Evolutionary conservation across 371 early-diverging fungal genomes (phyloP), one percentile per base, ranked within the genome.

Genomic region (Zychaea mexicana): DNA sequence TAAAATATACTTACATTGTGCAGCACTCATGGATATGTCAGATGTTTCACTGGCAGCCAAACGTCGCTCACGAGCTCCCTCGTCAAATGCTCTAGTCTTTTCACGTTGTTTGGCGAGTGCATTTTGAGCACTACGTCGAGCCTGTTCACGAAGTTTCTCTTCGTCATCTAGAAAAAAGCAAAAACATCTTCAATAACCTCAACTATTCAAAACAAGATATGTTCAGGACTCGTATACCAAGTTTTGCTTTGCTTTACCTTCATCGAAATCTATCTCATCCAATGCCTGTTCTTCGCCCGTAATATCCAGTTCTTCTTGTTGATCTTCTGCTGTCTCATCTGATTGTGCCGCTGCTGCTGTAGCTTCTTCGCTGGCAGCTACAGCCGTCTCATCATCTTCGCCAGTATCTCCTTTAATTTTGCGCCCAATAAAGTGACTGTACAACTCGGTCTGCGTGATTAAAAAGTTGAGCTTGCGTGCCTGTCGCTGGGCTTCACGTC

Each of bases 381-480:
- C 72, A 17, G 82, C 84, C 7, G 84, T 81, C 17, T 81, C 82
- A 15, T 83, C 81, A 62, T 82, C 70, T 49, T 81, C 78, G 36
- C 62, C 67, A 12, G 64, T 68, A 53, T 72, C 79, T 27, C 69
- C 67, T 36, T 81, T 78, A 54, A 93, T 88, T 72, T 94, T 94
- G 60, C 90, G 88, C 42, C 92, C 92, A 60, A 98, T 90, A 83
- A 98, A 99, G 78, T 97, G 97, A 65, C 95, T 92, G 82, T 95
- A 99, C 2, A 98, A 83, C 70, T 99, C 98, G 5, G 98, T 98
- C 74, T 99, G 98, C 0, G 93, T 94, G 60, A 98, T 92, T 64
- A 99, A 84, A 71, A 98, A 98, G 72, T 97, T 94, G 56, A 99
- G 89, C 76, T 99, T 99, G 65, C 94, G 88, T 5, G 91, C 92